Base-by-base conservation (phyloP, 139 green algal genomes). In the Chlamydomonas applanata region DNA sequence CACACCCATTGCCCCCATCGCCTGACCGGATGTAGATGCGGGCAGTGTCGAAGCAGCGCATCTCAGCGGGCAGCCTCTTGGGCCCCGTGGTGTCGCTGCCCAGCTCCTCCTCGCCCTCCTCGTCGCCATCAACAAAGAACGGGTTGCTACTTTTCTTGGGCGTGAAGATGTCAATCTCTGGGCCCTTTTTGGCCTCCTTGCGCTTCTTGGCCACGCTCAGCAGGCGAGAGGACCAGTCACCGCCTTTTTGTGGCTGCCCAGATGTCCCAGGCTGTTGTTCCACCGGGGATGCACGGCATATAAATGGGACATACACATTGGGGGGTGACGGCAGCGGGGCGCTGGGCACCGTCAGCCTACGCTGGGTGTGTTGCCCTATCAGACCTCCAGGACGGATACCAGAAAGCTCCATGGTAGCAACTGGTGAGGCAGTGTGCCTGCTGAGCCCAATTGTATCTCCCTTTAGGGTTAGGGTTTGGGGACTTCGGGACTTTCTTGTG, bases 21-120 rank as follows among this genome's bases (percentile, higher is more conserved):
- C 96, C 96, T 2, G 83, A 30, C 71, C 95, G 95, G 20, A 97
- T 83, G 65, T 87, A 94, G 25, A 99, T 97, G 63, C 83, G 83
- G 0, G 94, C 94, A 0, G 92, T 97, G 81, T 98, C 95, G 75
- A 98, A 98, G 83, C 86, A 98, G 32, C 93, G 88, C 71, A 98
- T 88, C 78, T 96, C 88, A 1, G 84, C 87, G 0, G 92, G 93
- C 34, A 97, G 69, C 35, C 76, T 73, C 73, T 87, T 89, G 27
- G 66, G 54, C 25, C 59, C 35, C 7, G 14, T 24, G 60, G 7
- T n/a, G 4, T 36, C 27, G 40, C 40, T 11, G 11, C 11, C 40
- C 40, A 49, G 11, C 40, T 49, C 40, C 40, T 49, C 40, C 40
- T 49, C 40, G 46, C 46, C 44, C 29, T 14, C 30, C 44, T 19